Conservation (phyloP, 176 grass and related monocot species). For the Oropetium thomaeum region DNA sequence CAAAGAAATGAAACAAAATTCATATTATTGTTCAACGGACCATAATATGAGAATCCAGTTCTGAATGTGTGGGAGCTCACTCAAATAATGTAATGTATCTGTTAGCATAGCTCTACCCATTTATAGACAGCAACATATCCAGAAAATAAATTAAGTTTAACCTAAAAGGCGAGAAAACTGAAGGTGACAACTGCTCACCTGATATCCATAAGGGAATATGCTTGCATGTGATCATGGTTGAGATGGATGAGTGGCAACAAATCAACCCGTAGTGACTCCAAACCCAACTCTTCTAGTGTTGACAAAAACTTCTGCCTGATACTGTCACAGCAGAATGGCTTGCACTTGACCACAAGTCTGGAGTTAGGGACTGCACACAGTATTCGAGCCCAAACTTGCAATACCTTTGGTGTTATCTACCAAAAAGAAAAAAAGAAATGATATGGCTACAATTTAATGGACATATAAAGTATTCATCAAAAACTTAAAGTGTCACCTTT, state of each 20-base stretch:
- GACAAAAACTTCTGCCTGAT: conserved; percentile 86
- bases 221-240: conserved; percentile 99
- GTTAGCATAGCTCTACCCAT: conserved; percentile 12
- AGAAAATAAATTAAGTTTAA: neutral
- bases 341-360: conserved; percentile 94
- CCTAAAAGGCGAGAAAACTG: conserved; percentile 8
- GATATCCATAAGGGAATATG: conserved; percentile 98
- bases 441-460: conserved; percentile 5
- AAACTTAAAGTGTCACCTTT: conserved; percentile 58
- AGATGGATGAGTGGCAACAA: conserved; percentile 95
- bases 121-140: neutral
- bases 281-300: conserved; percentile 77
- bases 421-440: conserved; percentile 19
- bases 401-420: conserved; percentile 90
- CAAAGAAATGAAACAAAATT: conserved; percentile 28
- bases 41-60: neutral
- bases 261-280: conserved; percentile 83
- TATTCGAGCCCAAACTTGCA: conserved; percentile 97
- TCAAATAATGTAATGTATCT: neutral
- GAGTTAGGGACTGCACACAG: conserved; percentile 86
- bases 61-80: neutral
- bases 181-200: conserved; percentile 47
- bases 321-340: conserved; percentile 93
- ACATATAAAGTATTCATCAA: conserved; percentile 13
- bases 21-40: neutral